Base-by-base conservation (phyloP, 1,284 basidiomycete genomes). In the Ceratobasidium sp. region DNA sequence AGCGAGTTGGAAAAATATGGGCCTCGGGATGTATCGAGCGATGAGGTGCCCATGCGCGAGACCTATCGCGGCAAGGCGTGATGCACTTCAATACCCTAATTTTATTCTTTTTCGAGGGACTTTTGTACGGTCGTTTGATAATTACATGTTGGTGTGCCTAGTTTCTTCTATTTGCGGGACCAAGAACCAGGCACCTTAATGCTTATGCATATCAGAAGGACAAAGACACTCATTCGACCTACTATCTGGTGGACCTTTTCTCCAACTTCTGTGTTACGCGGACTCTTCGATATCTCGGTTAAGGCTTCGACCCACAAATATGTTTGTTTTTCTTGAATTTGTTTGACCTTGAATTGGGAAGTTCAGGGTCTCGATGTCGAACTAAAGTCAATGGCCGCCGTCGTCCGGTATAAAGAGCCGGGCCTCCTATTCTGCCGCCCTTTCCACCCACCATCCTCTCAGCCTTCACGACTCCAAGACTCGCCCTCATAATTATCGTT, bases 1-100 rank as follows among this genome's bases (percentile, higher is more conserved):
- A 54, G 64, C 52, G 61, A 67, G 40, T 5, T 67, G 12, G 75
- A 77, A 50, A 69, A 52, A 23, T 68, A 75, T n/a, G 69, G 59
- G 23, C 28, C 48, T 13, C 69, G 69, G 28, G 59, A 67, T 15
- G 64, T 23, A 68, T 42, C 50, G 42, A 61, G 57, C 52, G 73
- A 66, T 7, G 77, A 73, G 42, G 17, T 73, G 42, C 44, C 70
- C 0, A 61, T 73, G 59, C 42, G n/a, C 13, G 57, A 73, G 9
- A 50, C 48, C 10, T 15, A 68, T n/a, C 33, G 12, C 26, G 66
- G 48, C 46, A 68, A 68, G 66, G 66, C 33, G 2, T 68, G 13
- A 68, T 28, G 66, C 48, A 68, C 26, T 68, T 28, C 20, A 23
- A 38, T 9, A 20, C 23, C 38, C 20, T 52, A 23, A 38, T 33